Evolutionary conservation across 1,284 basidiomycete species (phyloP), one percentile per base, ranked within the genome.

Genomic region (Puccinia horiana): DNA sequence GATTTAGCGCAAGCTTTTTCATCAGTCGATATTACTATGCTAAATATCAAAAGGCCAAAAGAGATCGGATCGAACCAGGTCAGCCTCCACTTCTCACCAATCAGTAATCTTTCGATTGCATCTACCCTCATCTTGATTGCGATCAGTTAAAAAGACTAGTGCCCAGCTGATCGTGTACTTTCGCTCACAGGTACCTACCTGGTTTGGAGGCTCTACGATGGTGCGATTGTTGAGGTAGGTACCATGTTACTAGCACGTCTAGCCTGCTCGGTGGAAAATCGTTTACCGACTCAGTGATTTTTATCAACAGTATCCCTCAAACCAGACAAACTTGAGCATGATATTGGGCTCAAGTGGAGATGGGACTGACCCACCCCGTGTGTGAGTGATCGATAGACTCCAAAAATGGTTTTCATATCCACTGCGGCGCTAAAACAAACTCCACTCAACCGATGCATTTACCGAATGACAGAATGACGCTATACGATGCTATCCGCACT

Each of bases 401-500:
- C 47, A 26, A 47, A 20, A 26, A n/a, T 67, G 23, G 2, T 52
- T 52, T 73, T 52, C n/a, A 11, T n/a, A 20, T 40, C 44, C 35
- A 35, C 12, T 44, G 26, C 2, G 26, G 40, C 40, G 6, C 23
- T 26, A 47, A 44, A 29, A 44, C 14, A n/a, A 69, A 23, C 9
- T 67, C 8, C 23, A 3, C 6, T 37, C 40, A 16, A 20, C 70
- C 52, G 54, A 18, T 49, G 18, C 63, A 2, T 63, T 56, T 35
- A 42, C 42, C n/a, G 42, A 54, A 58, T 56, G 54, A 42, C 49
- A 84, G 85, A 2, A 86, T 88, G 85, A 86, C 87, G 78, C 83
- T 88, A 61, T 87, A 87, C 82, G 88, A 88, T 26, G 86, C 86
- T 52, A 84, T 88, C 12, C 84, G 86, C 26, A 85, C 88, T 18